These are phyloP conservation scores for Nymphaea thermarum DNA, from an alignment of 164 flowering plant species.

Conservation along the genomic window DNA sequence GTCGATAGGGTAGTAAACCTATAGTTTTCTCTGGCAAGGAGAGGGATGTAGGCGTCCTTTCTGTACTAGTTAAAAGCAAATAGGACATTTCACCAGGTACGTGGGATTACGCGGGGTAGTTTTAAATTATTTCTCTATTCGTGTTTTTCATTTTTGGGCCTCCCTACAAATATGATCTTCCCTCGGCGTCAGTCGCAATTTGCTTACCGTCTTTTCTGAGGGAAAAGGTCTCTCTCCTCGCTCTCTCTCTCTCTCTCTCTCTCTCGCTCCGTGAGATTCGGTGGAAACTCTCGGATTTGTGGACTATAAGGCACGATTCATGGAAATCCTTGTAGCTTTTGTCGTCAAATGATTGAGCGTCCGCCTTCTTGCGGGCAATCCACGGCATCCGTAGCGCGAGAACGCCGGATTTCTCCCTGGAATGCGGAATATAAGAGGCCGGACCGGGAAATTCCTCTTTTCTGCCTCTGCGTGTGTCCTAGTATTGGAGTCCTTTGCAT, in stretches of 20 bases:
- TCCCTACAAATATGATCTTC: no score
- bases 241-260: background rate
- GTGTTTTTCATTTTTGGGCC: no score
- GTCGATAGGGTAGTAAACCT: no score
- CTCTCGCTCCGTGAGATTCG: background rate
- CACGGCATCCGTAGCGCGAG: background rate
- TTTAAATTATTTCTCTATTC: no score
- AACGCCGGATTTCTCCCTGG: background rate
- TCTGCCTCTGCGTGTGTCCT: background rate
- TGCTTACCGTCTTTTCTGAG: no score
- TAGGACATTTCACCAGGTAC: no score
- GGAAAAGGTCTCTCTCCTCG: background rate
- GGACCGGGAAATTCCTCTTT: background rate
- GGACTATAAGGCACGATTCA: background rate
- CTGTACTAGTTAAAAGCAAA: no score
- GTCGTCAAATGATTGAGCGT: background rate
- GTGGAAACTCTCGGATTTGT: background rate
- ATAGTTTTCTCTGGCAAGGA: no score
- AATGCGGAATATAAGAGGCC: background rate
- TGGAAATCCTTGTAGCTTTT: background rate
- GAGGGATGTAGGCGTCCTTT: no score
- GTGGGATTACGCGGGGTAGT: no score
- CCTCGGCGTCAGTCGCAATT: no score
- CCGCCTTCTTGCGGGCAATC: background rate
- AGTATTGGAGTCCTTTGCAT: background rate